Percentiles rank a stretch among this genome's conserved stretches.
These are phyloP conservation scores for Hymenochaete sp. DNA, from an alignment of 1,284 basidiomycete species.

Conservation along the genomic window DNA sequence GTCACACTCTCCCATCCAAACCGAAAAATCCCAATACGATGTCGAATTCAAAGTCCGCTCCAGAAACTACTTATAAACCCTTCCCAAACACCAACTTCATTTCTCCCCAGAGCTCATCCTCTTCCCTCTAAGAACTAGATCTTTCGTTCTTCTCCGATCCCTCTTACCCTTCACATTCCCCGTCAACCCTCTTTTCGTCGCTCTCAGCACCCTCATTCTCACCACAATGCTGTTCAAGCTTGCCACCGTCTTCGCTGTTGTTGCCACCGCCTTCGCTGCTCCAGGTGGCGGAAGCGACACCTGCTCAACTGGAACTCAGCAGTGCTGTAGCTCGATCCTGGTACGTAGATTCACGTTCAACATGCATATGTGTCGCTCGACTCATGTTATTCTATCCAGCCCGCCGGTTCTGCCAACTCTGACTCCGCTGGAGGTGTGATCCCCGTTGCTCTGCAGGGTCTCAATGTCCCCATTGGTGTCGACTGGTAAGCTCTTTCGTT, in stretches of 20 bases:
- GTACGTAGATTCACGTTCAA: slow-evolving; percentile 1
- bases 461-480: slow-evolving; percentile 8
- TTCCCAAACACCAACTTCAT: no score
- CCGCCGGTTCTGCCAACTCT: not conserved
- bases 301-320: slow-evolving; percentile 6
- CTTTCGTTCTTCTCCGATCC: no score
- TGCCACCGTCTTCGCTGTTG: slow-evolving; percentile 13
- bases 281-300: not conserved
- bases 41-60: no score
- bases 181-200: no score
- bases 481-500: slow-evolving; percentile 4
- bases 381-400: not conserved
- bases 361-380: not conserved
- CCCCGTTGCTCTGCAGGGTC: not conserved
- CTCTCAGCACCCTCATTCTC: no score
- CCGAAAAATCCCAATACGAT: no score
- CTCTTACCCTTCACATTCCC: no score
- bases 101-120: no score
- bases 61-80: no score
- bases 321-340: slow-evolving; percentile 12
- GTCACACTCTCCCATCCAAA: no score
- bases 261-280: slow-evolving; percentile 1
- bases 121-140: no score
- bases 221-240: slow-evolving; percentile 13
- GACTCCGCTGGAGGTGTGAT: not conserved